Evolutionary conservation across 345 rosid species (phyloP).

Genomic region (Hevea brasiliensis): DNA sequence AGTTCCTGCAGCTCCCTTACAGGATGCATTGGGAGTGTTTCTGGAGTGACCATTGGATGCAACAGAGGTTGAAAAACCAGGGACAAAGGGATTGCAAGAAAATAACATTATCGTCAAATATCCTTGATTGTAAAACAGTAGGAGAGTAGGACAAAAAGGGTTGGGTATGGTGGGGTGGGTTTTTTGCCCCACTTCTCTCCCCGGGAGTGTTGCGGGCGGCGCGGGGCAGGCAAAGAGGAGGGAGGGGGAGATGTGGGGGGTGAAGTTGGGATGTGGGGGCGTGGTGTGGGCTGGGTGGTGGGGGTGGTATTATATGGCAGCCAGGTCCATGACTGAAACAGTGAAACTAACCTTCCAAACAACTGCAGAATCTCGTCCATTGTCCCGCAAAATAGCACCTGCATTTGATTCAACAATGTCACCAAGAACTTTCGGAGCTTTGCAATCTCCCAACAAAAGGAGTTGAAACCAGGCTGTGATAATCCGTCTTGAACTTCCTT

Average conservation of each 20-base stretch:
- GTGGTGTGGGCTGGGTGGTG: too few species aligned
- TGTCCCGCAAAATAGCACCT: slow-evolving; percentile 95
- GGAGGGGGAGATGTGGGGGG: background rate
- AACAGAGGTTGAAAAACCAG: slow-evolving; percentile 94
- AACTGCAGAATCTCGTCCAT: slow-evolving; percentile 63
- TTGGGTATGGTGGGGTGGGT: too few species aligned
- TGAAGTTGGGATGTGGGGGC: background rate
- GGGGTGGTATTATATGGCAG: background rate
- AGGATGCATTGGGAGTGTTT: slow-evolving; percentile 98
- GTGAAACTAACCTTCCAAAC: slow-evolving; percentile 83
- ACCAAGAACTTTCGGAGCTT: slow-evolving; percentile 99
- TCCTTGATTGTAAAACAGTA: background rate
- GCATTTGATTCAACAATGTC: slow-evolving; percentile 96
- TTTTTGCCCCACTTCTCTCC: too few species aligned
- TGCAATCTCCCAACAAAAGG: slow-evolving; percentile 99
- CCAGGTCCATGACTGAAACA: slow-evolving; percentile 22
- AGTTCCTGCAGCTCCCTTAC: slow-evolving; percentile 99
- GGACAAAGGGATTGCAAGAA: background rate
- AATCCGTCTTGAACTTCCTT: slow-evolving; percentile 80
- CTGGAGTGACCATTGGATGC: slow-evolving; percentile 98
- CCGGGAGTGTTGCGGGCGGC: too few species aligned
- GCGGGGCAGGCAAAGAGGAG: too few species aligned
- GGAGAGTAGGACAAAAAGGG: too few species aligned
- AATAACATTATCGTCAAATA: slow-evolving; percentile 3
- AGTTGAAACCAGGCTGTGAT: slow-evolving; percentile 84